These are phyloP conservation scores for Podaxis pistillaris DNA, from an alignment of 768 basidiomycete species.

Conservation along the genomic window DNA sequence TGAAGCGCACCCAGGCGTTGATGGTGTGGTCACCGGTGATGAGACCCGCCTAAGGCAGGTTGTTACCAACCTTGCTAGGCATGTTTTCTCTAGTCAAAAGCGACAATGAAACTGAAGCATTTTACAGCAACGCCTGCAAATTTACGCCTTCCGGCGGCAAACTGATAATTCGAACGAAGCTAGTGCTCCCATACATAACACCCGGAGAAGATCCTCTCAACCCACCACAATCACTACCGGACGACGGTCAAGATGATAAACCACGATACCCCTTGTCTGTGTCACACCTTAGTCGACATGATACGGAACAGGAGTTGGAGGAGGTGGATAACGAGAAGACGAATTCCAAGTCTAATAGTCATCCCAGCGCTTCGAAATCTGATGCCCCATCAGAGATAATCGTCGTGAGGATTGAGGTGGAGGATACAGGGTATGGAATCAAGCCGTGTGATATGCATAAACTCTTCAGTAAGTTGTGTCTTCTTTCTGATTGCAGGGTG, in stretches of 20 bases:
- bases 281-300: constrained; percentile 11
- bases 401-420: constrained; percentile 82
- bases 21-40: constrained; percentile 79
- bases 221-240: background rate
- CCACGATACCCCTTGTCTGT: constrained; percentile 5
- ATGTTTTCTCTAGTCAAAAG: constrained; percentile 6
- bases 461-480: constrained; percentile 56
- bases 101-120: background rate
- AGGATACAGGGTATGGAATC: constrained; percentile 66
- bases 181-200: constrained; percentile 38
- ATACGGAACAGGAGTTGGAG: constrained; percentile 14
- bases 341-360: constrained; percentile 4
- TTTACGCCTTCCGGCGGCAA: constrained; percentile 72
- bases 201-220: constrained; percentile 21
- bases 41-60: constrained; percentile 81
- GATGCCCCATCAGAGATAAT: constrained; percentile 47
- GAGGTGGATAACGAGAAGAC: constrained; percentile 26
- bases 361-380: background rate
- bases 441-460: constrained; percentile 63
- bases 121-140: constrained; percentile 69
- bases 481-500: background rate
- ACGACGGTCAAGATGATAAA: constrained; percentile 4
- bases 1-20: constrained; percentile 43
- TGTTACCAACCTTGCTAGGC: constrained; percentile 82
- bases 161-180: constrained; percentile 64